Percentiles rank a stretch among this genome's conserved stretches.
Evolutionary conservation across 2,329 filamentous ascomycete genomes (phyloP).

Genomic region (Talaromyces sp.): DNA sequence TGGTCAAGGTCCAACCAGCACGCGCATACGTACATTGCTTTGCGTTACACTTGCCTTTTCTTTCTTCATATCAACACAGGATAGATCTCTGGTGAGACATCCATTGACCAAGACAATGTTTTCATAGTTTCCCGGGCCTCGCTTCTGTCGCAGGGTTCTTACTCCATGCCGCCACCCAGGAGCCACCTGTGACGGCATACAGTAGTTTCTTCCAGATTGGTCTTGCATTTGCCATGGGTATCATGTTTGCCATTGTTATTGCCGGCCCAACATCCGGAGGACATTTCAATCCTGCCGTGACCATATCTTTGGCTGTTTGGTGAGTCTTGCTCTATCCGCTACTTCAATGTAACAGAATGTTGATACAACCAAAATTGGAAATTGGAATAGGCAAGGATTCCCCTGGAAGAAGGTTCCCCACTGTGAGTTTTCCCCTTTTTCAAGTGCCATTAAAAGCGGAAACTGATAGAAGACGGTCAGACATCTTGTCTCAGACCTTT

Average conservation of each 20-base stretch:
- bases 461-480: slow-evolving; percentile 16
- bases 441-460: background rate
- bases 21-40: background rate
- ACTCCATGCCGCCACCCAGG: slow-evolving; percentile 32
- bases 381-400: slow-evolving; percentile 50
- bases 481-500: slow-evolving; percentile 53
- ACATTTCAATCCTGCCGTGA: slow-evolving; percentile 51
- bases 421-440: slow-evolving; percentile 9
- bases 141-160: slow-evolving; percentile 49
- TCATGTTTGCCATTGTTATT: slow-evolving; percentile 54
- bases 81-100: background rate
- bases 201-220: slow-evolving; percentile 53
- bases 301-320: slow-evolving; percentile 36
- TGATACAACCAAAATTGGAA: background rate
- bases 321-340: slow-evolving; percentile 18
- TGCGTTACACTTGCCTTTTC: too few relatives aligned
- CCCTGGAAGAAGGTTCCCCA: slow-evolving; percentile 46
- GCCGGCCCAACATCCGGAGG: slow-evolving; percentile 50
- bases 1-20: slow-evolving; percentile 6
- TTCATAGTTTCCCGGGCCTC: slow-evolving; percentile 42
- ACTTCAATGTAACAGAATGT: slow-evolving; percentile 6
- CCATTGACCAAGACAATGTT: background rate
- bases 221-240: slow-evolving; percentile 51
- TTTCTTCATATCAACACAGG: background rate
- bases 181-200: slow-evolving; percentile 32